phyloP scores from a whole-genome alignment of 2,329 filamentous ascomycete species.

The Phoma sp. region DNA sequence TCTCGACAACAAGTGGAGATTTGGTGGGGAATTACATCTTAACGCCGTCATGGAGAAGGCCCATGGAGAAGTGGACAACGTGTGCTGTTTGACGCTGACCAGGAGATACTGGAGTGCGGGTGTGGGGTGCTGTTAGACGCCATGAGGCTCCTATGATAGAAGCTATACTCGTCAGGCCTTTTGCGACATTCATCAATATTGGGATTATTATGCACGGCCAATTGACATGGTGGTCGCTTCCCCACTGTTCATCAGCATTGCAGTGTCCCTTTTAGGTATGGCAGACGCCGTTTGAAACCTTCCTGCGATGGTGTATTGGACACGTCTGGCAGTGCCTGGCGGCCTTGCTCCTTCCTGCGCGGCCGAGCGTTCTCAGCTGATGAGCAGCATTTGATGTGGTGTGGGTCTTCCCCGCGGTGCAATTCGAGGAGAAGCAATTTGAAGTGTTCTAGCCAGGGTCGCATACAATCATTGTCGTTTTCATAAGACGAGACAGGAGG shows the following conservation, averaged over 20 bases:
- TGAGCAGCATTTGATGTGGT: neutral
- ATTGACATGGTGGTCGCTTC: slow-evolving; percentile 1
- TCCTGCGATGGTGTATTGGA: neutral
- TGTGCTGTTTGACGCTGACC: neutral
- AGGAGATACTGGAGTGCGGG: neutral
- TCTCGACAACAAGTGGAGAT: slow-evolving; percentile 9
- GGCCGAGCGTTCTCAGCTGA: slow-evolving; percentile 6
- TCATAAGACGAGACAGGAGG: no score
- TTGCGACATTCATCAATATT: neutral
- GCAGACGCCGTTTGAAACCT: neutral
- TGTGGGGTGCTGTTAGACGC: neutral
- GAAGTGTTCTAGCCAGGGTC: no score
- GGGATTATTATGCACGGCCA: slow-evolving; percentile 2
- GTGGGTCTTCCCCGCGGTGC: neutral
- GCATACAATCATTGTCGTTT: no score
- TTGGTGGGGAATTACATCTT: slow-evolving; percentile 17
- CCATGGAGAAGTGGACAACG: slow-evolving; percentile 1
- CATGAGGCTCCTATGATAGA: neutral
- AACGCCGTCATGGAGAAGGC: slow-evolving; percentile 16
- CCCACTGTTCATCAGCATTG: slow-evolving; percentile 2
- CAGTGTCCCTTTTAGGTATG: neutral
- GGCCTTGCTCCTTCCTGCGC: slow-evolving; percentile 1
- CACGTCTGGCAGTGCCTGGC: neutral
- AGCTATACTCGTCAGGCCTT: neutral
- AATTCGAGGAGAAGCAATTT: neutral